Evolutionary conservation across 75 land plant species (phyloP), one percentile per base, ranked within the genome.

Genomic region (Pinus taeda): DNA sequence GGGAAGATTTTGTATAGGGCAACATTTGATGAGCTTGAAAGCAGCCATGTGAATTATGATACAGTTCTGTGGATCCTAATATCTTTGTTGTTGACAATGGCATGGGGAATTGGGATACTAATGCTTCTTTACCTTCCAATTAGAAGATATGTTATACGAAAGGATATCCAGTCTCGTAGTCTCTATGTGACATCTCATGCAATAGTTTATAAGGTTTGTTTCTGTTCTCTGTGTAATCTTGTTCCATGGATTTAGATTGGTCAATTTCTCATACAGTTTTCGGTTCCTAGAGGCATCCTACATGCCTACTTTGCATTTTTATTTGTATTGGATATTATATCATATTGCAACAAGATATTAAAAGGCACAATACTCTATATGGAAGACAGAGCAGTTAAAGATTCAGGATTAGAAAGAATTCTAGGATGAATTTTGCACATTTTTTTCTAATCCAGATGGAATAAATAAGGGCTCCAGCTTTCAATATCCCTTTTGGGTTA

Each of bases 141-240:
- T 20, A 85, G 80, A 79, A 88, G 95, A 84, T 89, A 85, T 77
- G 77, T 91, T 53, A 77, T 93, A 78, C 57, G 79, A 74, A 80
- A 81, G 71, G 93, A 89, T 67, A 75, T 93, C 30, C 80, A 76
- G 13, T 91, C 89, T 3, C 86, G 95, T 17, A 83, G 81, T 75
- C 84, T 93, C 12, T 90, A 88, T 84, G 90, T 93, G 33, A 93
- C 95, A 1, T 80, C 89, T 18, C 74, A 81, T 57, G 87, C 88
- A 75, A 83, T 93, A 74, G 89, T 93, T 26, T 93, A 93, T 86
- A 93, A 90, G 95, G 95, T 93, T 42, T 45, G 15, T 62, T 81
- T 65, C 24, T 77, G 4, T 60, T 57, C 49, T 75, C 36, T 20
- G 15, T 64, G 24, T 22, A 24, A 24, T 66, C n/a, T 57, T 36